These are phyloP conservation scores for Berberis vulgaris DNA, from an alignment of 164 flowering plant species.

Conservation along the genomic window DNA sequence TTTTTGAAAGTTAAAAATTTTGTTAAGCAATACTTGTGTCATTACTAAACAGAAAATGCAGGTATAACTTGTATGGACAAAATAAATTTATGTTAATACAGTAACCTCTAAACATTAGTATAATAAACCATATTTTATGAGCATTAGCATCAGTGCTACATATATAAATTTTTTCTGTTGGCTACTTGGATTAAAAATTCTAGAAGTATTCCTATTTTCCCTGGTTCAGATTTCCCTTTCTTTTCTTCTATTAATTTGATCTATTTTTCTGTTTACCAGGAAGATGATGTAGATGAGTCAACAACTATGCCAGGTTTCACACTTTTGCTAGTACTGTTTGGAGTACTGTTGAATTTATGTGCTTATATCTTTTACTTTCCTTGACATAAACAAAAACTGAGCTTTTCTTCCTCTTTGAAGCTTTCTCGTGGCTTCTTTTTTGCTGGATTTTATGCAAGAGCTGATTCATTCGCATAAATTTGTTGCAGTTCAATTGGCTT, in stretches of 20 bases:
- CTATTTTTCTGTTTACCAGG: conserved; percentile 35
- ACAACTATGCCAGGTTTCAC: conserved; percentile 48
- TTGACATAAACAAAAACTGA: not conserved
- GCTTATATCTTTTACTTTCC: not conserved
- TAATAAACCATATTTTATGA: no score
- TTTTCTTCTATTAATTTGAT: not conserved
- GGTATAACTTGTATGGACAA: no score
- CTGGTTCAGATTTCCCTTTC: not conserved
- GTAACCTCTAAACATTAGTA: no score
- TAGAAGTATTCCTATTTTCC: not conserved
- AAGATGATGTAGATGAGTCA: conserved; percentile 64
- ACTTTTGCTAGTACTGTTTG: not conserved
- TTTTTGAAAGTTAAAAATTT: no score
- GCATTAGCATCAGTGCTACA: no score
- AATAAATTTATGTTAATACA: no score
- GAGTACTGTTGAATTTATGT: not conserved
- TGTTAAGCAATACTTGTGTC: no score
- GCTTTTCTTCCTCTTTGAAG: no score
- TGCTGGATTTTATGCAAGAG: not conserved
- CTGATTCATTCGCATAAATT: conserved; percentile 6
- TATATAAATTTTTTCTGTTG: no score
- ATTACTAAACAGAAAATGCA: no score
- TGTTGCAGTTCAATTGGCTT: conserved; percentile 72
- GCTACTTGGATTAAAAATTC: no score
- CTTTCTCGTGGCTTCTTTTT: no score